Conservation (phyloP, 1,284 basidiomycete species). For the Nidula niveotomentosa region DNA sequence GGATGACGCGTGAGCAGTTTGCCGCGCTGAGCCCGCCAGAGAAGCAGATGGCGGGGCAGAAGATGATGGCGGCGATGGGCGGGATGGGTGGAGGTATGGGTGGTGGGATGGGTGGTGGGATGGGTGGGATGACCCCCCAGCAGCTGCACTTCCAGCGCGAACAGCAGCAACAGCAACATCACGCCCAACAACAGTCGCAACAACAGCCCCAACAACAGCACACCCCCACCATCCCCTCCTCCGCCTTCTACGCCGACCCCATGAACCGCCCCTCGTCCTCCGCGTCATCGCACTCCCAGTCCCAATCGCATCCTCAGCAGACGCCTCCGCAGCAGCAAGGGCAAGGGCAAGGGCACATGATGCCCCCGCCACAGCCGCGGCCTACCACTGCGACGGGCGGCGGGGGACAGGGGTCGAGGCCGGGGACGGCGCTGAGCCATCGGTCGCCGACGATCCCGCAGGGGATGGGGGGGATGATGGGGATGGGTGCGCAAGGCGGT, state of each 20-base stretch:
- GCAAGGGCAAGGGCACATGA: background rate
- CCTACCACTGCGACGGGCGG: background rate
- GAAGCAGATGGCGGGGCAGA: slow-evolving; percentile 14
- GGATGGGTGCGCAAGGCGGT: background rate
- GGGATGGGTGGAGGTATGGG: background rate
- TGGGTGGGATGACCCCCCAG: no score
- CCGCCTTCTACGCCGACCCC: background rate
- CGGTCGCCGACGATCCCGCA: background rate
- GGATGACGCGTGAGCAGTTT: slow-evolving; percentile 24
- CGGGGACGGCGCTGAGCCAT: background rate
- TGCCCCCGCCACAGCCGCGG: background rate
- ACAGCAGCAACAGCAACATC: slow-evolving; percentile 1
- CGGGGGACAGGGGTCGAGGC: background rate
- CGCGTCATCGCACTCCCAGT: background rate
- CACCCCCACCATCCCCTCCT: background rate
- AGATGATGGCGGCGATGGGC: slow-evolving; percentile 13
- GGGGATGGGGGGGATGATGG: no score
- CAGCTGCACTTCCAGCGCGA: no score
- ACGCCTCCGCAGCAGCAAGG: background rate
- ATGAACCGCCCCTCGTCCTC: background rate
- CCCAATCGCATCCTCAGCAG: background rate
- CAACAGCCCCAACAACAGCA: slow-evolving; percentile 3
- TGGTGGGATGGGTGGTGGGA: no score
- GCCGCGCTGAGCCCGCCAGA: slow-evolving; percentile 15
- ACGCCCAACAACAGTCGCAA: background rate